Evolutionary conservation across 768 basidiomycete species (phyloP).

Genomic region (Pilatotrama ljubarskyi): DNA sequence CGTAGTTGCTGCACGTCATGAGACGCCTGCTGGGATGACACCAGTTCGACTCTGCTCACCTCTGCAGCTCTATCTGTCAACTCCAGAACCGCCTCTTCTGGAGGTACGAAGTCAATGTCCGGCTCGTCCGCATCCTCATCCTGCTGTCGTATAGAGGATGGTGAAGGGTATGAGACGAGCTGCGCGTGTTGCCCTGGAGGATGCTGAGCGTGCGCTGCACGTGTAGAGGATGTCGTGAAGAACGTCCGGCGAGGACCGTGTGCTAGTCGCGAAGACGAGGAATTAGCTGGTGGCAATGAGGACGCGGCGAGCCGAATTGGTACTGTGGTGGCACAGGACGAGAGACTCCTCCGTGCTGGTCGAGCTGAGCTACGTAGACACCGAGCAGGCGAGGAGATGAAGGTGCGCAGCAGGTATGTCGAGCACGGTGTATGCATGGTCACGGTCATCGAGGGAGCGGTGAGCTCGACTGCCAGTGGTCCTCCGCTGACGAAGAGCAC

Average conservation of each 20-base stretch:
- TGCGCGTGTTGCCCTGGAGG: conserved; percentile 45
- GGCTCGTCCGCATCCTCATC: conserved; percentile 63
- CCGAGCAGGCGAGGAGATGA: conserved; percentile 2
- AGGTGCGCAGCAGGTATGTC: not conserved
- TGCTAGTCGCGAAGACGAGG: not conserved
- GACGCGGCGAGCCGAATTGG: not conserved
- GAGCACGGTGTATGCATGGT: conserved; percentile 10
- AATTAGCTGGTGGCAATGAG: not conserved
- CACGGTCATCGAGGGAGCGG: conserved; percentile 2
- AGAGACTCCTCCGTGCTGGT: not conserved
- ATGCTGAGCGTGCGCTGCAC: conserved; percentile 42
- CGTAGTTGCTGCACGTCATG: conserved; percentile 66
- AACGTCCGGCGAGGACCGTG: conserved; percentile 10
- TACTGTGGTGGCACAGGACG: not conserved
- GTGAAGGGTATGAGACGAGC: conserved; percentile 47
- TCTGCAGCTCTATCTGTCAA: conserved; percentile 79
- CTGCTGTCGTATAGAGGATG: conserved; percentile 26
- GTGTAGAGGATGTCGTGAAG: conserved; percentile 2
- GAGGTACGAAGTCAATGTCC: conserved; percentile 58
- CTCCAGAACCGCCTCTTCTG: conserved; percentile 52
- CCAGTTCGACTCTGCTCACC: conserved; percentile 39
- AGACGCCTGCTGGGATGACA: not conserved
- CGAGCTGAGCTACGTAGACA: not conserved
- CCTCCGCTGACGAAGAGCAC: conserved; percentile 8
- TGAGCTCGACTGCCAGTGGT: conserved; percentile 1